phyloP scores from a whole-genome alignment of 129 eudicot genomes.

The Ambrosia artemisiifolia region DNA sequence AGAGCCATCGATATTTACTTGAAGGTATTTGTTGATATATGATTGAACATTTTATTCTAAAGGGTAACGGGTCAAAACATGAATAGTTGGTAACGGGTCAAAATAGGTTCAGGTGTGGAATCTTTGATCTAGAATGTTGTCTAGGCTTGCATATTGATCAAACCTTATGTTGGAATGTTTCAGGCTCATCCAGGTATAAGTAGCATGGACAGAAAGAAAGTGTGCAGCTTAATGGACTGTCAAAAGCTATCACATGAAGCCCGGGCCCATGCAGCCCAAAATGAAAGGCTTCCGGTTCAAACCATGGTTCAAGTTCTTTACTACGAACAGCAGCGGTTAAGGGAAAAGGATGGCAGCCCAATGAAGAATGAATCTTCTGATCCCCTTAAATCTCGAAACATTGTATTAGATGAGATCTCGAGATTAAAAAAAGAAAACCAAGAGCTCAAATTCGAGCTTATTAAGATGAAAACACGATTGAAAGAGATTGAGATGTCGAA shows the following conservation, averaged over 20 bases:
- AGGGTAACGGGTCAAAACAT: background rate
- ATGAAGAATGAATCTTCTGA: conserved; percentile 5
- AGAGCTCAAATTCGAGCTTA: conserved; percentile 71
- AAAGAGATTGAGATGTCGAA: conserved; percentile 48
- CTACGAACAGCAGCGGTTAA: conserved; percentile 83
- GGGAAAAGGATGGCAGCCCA: conserved; percentile 40
- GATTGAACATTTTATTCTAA: background rate
- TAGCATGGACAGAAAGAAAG: conserved; percentile 74
- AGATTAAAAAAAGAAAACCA: conserved; percentile 64
- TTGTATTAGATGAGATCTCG: conserved; percentile 41
- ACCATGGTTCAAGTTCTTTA: conserved; percentile 90
- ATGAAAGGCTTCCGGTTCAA: conserved; percentile 84
- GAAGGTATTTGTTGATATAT: conserved; percentile 45
- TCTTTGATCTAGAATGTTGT: background rate
- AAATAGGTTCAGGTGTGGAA: too few relatives aligned
- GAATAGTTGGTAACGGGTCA: background rate
- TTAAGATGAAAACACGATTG: conserved; percentile 63
- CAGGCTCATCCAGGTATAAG: conserved; percentile 82
- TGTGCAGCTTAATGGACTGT: conserved; percentile 94
- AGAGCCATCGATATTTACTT: conserved; percentile 84
- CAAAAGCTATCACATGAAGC: conserved; percentile 88
- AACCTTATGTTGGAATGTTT: background rate
- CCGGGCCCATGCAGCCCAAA: conserved; percentile 89
- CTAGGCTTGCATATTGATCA: background rate
- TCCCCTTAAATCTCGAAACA: conserved; percentile 12